Conservation (phyloP, 345 rosid species). For the Nephelium lappaceum region DNA sequence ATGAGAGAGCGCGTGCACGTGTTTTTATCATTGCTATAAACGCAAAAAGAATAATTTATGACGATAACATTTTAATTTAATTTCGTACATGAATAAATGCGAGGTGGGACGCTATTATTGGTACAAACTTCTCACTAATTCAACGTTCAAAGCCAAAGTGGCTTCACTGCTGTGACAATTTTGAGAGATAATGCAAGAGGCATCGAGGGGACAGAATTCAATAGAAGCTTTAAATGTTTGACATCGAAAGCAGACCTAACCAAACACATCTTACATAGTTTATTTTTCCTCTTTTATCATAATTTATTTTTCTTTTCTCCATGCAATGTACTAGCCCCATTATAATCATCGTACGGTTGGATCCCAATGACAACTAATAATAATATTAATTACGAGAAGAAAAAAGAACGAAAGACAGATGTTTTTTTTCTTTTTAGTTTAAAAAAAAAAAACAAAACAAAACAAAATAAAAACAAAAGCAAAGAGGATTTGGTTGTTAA, state of each 20-base stretch:
- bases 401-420: no score
- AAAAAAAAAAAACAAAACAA: no score
- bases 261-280: not conserved
- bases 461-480: not conserved
- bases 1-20: not conserved
- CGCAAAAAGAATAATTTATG: no score
- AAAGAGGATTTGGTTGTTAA: constrained; percentile 22
- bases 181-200: no score
- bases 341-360: constrained; percentile 28
- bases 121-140: not conserved
- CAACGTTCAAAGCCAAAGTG: not conserved
- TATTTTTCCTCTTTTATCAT: not conserved
- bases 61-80: not conserved
- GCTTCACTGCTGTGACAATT: no score
- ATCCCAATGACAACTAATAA: not conserved
- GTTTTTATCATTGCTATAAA: no score
- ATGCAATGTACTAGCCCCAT: constrained; percentile 28
- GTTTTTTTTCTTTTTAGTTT: no score
- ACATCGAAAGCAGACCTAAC: constrained; percentile 15
- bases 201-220: no score
- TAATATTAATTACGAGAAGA: not conserved
- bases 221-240: constrained; percentile 15
- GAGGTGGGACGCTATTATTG: no score
- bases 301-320: not conserved
- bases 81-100: not conserved